Evolutionary conservation across 2,329 filamentous ascomycete genomes (phyloP), one percentile per base, ranked within the genome.

Genomic region (Alternaria incomplexa): DNA sequence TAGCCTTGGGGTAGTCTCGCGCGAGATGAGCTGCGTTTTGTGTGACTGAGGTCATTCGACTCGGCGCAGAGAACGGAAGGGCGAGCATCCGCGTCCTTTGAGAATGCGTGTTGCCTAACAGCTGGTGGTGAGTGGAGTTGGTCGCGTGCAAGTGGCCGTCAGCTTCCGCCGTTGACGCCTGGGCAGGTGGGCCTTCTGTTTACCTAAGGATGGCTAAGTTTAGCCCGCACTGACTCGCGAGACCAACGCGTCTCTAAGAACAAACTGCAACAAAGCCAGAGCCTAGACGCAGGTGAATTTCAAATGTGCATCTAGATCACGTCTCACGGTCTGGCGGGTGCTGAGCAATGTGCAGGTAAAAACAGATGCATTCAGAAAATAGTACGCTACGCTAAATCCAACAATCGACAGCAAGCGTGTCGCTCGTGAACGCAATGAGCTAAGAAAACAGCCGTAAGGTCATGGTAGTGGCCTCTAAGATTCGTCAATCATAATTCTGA

Each of bases 151-250:
- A 46, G 47, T 59, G 56, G 63, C 52, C 22, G 44, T 52, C 25
- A 56, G 58, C 47, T 20, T 58, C 30, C 40, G 56, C 45, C 60
- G 51, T 46, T 44, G n/a, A 61, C 53, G 58, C 56, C 43, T 44
- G 36, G 15, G 15, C 36, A 40, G 36, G 36, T 40, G 22, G 47
- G 56, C 47, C 58, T 53, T 54, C 53, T 63, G 56, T 64, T 71
- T 73, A 59, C 67, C 67, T 48, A 50, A 45, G 47, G 58, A 32
- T 60, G 28, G 28, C 59, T 56, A 58, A 62, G 58, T 58, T 58
- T 62, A 62, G 55, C 55, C 48, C 6, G 11, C n/a, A 62, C 48
- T 40, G 55, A 58, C 28, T 30, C 36, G 43, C 45, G 36, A 26
- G 48, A 32, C 22, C 47, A 53, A 32, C 47, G 17, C 25, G 17